Percentiles rank a stretch among this genome's conserved stretches.
Conservation (phyloP, 768 basidiomycete genomes). For the Hypholoma sublateritium region DNA sequence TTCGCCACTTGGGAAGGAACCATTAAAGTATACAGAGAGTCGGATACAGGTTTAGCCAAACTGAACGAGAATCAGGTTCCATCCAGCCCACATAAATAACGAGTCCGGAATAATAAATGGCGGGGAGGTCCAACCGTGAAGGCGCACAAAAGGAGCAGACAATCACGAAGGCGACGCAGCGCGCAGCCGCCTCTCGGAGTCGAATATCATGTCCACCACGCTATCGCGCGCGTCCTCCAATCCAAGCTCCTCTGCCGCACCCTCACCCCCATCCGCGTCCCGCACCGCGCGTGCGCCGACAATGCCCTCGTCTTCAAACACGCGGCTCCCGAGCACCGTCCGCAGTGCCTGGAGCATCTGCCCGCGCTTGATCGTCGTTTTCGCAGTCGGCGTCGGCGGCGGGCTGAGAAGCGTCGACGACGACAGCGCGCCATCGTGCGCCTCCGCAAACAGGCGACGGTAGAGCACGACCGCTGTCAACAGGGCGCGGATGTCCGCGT, state of each 20-base stretch:
- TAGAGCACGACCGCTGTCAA: conserved; percentile 63
- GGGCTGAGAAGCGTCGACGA: conserved; percentile 51
- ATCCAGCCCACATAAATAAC: too few species aligned
- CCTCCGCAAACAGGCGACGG: conserved; percentile 48
- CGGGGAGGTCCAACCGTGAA: too few species aligned
- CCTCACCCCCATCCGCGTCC: conserved; percentile 64
- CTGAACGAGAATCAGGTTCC: too few species aligned
- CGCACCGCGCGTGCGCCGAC: conserved; percentile 13
- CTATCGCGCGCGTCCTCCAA: conserved; percentile 76
- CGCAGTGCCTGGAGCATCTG: neutral
- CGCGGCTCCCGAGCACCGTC: neutral
- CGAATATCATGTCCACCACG: conserved; percentile 71
- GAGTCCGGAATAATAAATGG: too few species aligned
- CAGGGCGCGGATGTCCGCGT: conserved; percentile 51
- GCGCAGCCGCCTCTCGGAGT: conserved; percentile 34
- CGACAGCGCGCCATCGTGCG: conserved; percentile 10
- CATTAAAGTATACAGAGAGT: too few species aligned
- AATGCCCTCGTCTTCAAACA: neutral
- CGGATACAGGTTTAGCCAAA: too few species aligned
- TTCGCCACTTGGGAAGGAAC: too few species aligned
- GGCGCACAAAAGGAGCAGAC: too few species aligned
- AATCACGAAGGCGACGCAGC: neutral
- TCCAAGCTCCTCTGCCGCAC: conserved; percentile 23
- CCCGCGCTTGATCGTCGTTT: neutral
- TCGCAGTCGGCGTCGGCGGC: conserved; percentile 53